Conservation (phyloP, 331 rosid genomes). For the Spiraea crenata region DNA sequence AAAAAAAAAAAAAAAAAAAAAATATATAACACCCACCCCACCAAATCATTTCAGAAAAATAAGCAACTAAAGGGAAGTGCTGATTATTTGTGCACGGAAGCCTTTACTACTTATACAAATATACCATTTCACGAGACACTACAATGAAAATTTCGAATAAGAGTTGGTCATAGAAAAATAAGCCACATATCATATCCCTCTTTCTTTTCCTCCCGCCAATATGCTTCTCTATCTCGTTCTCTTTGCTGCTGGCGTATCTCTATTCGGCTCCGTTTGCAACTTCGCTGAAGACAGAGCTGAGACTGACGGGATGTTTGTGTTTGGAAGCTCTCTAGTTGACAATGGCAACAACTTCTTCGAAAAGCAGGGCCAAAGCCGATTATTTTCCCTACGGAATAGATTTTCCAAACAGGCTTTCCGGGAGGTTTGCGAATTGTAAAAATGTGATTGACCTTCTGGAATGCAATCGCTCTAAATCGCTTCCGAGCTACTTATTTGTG, state of each 20-base stretch:
- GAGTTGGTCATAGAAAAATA: too few species aligned
- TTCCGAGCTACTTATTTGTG: constrained; percentile 38
- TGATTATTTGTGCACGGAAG: too few species aligned
- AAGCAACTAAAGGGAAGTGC: too few species aligned
- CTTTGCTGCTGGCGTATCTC: neutral
- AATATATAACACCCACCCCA: too few species aligned
- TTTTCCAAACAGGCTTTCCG: constrained; percentile 27
- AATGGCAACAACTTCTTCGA: constrained; percentile 42
- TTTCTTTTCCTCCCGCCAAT: too few species aligned
- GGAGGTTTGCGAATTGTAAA: constrained; percentile 38
- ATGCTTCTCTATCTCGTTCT: neutral
- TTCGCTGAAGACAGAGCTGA: neutral
- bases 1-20: too few species aligned
- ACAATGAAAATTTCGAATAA: too few species aligned
- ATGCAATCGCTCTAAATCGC: neutral
- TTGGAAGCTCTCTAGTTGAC: constrained; percentile 45
- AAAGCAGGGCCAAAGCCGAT: constrained; percentile 22
- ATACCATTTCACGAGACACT: too few species aligned
- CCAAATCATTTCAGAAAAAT: too few species aligned
- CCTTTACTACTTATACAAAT: too few species aligned
- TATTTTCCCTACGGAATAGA: constrained; percentile 38
- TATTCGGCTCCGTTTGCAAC: neutral
- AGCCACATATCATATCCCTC: too few species aligned
- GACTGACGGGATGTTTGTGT: constrained; percentile 33
- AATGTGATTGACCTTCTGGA: constrained; percentile 33